Evolutionary conservation across 2,329 filamentous ascomycete genomes (phyloP), one percentile per base, ranked within the genome.

Genomic region (Penicillium sp.): DNA sequence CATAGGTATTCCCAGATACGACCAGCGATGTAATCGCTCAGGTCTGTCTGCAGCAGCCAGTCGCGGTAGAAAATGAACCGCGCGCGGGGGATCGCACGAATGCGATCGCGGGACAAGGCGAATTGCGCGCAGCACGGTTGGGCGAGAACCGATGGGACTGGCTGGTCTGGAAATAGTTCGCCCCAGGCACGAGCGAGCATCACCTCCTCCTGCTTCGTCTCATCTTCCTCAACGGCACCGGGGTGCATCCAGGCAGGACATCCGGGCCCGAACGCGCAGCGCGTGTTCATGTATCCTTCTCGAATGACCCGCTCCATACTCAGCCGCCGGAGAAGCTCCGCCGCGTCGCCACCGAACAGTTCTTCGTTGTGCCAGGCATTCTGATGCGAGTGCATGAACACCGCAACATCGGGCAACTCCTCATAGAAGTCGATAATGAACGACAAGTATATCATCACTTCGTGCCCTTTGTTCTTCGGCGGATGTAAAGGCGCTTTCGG

Each of bases 41-140:
- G 69, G 19, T 81, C 75, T 0, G 85, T 87, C n/a, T 78, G 77
- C 31, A 87, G 75, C 2, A 88, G 72, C 86, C 86, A 88, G 65
- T 87, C 82, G 27, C 85, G 80, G 65, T 85, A 83, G 66, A 79
- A 82, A 19, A 84, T 74, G 67, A 84, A 88, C 47, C 81, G 79
- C 24, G 79, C 76, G 53, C 79, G 77, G 1, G 84, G 83, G 36
- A 83, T 80, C 1, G 79, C 75, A 10, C 76, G 81, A 54, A 88
- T 85, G 3, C 84, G 79, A 43, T 87, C 83, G 2, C 81, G 74
- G 6, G 82, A 84, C 3, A 88, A 72, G 9, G 85, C 86, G 66
- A 89, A 88, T 64, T 89, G 86, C 2, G 83, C 84, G 67, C 86
- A 88, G 69, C 86, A 88, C 3, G 86, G 83, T 63, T 87, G 85